phyloP scores from a whole-genome alignment of 495 filamentous ascomycete species.

The Staphylotrichum longicolle region DNA sequence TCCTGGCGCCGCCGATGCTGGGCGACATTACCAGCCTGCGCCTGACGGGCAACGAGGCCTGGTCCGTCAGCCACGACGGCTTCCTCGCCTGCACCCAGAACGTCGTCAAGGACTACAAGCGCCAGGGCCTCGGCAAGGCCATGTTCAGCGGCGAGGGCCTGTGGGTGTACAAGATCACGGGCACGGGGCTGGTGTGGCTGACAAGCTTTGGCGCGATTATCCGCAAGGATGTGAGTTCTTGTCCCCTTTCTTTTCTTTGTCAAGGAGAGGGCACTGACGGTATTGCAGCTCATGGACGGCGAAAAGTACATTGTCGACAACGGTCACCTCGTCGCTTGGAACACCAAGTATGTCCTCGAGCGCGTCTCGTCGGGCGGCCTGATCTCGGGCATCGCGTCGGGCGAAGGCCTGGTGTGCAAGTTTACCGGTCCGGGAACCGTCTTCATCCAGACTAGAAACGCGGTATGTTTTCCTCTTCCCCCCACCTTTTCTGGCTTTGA shows the following conservation, averaged over 20 bases:
- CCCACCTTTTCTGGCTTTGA: neutral
- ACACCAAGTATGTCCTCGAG: constrained; percentile 88
- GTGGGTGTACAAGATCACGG: constrained; percentile 84
- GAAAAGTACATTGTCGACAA: constrained; percentile 94
- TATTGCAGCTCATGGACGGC: constrained; percentile 60
- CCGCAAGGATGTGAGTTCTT: constrained; percentile 79
- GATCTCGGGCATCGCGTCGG: constrained; percentile 71
- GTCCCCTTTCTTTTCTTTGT: neutral
- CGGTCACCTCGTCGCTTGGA: constrained; percentile 95
- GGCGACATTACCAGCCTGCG: constrained; percentile 85
- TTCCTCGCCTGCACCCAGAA: constrained; percentile 77
- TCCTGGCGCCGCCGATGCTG: constrained; percentile 74
- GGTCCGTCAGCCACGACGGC: constrained; percentile 79
- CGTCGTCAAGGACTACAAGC: constrained; percentile 77
- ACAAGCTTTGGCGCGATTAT: constrained; percentile 94
- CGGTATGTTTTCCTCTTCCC: constrained; percentile 44
- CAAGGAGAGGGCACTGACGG: neutral
- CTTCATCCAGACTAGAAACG: constrained; percentile 90
- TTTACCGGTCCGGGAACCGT: constrained; percentile 91
- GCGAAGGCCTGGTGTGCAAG: constrained; percentile 89
- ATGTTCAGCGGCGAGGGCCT: constrained; percentile 92
- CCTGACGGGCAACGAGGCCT: constrained; percentile 63
- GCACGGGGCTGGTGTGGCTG: constrained; percentile 78
- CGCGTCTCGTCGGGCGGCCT: constrained; percentile 87
- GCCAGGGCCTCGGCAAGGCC: constrained; percentile 83